Percentiles rank a stretch among this genome's conserved stretches.
phyloP scores from a whole-genome alignment of 495 filamentous ascomycete species.

The Glonium stellatum region DNA sequence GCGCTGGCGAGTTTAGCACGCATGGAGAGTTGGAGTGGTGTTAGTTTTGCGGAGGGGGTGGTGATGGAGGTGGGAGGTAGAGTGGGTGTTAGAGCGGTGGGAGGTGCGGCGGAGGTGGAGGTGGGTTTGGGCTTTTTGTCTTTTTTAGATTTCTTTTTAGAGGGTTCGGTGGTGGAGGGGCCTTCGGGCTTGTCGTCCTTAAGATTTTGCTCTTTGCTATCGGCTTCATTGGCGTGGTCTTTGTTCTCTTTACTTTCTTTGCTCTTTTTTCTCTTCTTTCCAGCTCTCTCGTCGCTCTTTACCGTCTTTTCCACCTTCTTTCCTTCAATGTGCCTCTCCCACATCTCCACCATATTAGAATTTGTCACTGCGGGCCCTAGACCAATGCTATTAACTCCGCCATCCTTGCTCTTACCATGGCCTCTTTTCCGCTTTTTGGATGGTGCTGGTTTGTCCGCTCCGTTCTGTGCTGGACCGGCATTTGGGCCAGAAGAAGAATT shows the following conservation, averaged over 20 bases:
- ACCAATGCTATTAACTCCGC: conserved; percentile 6
- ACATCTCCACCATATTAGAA: conserved; percentile 68
- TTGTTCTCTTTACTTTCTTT: conserved; percentile 25
- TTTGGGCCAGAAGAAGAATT: conserved; percentile 27
- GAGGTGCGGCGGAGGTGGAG: background rate
- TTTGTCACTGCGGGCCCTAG: conserved; percentile 45
- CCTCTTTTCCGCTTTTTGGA: conserved; percentile 53
- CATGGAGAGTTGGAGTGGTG: conserved; percentile 89
- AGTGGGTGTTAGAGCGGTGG: no score
- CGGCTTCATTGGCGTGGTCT: conserved; percentile 30
- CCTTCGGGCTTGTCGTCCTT: background rate
- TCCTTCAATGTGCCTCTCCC: conserved; percentile 70
- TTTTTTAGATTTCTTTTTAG: conserved; percentile 32
- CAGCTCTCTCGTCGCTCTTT: conserved; percentile 21
- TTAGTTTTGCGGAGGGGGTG: conserved; percentile 44
- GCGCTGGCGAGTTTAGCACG: conserved; percentile 84
- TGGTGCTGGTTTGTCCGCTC: conserved; percentile 11
- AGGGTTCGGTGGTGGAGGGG: background rate
- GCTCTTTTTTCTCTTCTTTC: conserved; percentile 45
- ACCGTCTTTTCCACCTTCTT: conserved; percentile 34
- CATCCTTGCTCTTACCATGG: conserved; percentile 43
- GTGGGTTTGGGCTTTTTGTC: conserved; percentile 14
- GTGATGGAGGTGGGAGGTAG: conserved; percentile 3
- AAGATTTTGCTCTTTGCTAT: background rate
- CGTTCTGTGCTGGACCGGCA: conserved; percentile 1